These are phyloP conservation scores for Berberis thunbergii DNA, from an alignment of 164 flowering plant species.

Conservation along the genomic window DNA sequence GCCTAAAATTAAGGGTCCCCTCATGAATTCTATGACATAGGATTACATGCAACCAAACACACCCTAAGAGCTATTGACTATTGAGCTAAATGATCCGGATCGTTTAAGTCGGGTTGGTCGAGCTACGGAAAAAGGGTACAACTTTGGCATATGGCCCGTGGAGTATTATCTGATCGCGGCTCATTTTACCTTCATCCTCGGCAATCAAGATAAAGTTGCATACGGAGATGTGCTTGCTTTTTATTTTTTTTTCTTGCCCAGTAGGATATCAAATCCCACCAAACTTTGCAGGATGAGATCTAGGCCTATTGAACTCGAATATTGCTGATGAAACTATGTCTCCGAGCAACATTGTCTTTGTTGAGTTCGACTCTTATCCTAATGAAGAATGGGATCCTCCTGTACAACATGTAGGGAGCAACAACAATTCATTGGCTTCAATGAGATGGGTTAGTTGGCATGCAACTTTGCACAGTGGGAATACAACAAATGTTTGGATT, in stretches of 20 bases:
- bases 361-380: conserved; percentile 20
- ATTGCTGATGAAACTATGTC: background rate
- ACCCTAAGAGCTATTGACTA: background rate
- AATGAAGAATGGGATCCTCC: conserved; percentile 23
- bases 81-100: conserved; percentile 8
- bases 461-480: conserved; percentile 13
- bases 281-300: conserved; percentile 18
- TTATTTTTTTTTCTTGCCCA: conserved; percentile 17
- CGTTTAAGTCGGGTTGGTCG: conserved; percentile 12
- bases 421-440: conserved; percentile 16
- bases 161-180: conserved; percentile 25
- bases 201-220: background rate
- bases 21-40: too few species aligned
- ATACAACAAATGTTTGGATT: conserved; percentile 16
- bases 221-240: conserved; percentile 23
- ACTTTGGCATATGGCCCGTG: conserved; percentile 20
- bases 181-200: conserved; percentile 21
- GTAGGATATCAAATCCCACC: conserved; percentile 17
- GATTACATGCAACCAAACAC: too few species aligned
- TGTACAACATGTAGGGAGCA: conserved; percentile 19
- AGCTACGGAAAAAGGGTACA: conserved; percentile 12
- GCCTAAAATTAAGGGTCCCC: too few species aligned
- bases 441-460: conserved; percentile 6
- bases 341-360: conserved; percentile 9
- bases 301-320: conserved; percentile 17